Evolutionary conservation across 345 rosid species (phyloP).

Genomic region (Laguncularia racemosa): DNA sequence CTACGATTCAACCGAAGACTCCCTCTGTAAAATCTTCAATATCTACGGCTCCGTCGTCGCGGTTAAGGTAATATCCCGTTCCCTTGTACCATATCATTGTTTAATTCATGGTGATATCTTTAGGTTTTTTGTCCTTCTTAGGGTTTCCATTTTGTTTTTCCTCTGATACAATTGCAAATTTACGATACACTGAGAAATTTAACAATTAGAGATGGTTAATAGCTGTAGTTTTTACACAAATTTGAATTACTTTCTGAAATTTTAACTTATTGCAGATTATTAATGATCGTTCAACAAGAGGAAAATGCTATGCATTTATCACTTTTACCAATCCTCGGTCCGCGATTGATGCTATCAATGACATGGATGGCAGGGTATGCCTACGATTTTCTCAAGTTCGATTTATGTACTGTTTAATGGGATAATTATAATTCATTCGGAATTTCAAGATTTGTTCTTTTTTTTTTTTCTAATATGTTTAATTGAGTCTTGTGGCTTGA

Average conservation of each 20-base stretch:
- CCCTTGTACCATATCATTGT: not conserved
- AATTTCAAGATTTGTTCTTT: too few relatives aligned
- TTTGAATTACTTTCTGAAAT: not conserved
- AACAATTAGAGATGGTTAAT: not conserved
- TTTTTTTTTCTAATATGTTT: too few relatives aligned
- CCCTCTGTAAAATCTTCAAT: conserved; percentile 55
- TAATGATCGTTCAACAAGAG: conserved; percentile 58
- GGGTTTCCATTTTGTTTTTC: not conserved
- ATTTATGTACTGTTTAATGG: too few relatives aligned
- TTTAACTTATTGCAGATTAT: conserved; percentile 43
- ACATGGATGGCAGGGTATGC: conserved; percentile 86
- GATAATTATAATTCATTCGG: too few relatives aligned
- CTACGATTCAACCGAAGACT: conserved; percentile 55
- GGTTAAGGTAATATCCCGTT: conserved; percentile 44
- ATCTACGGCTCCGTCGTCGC: conserved; percentile 58
- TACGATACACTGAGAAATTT: not conserved
- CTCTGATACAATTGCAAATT: not conserved
- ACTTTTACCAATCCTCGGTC: conserved; percentile 75
- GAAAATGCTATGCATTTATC: conserved; percentile 82
- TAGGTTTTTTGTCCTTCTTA: not conserved
- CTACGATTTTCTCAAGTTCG: too few relatives aligned
- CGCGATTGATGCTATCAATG: conserved; percentile 68
- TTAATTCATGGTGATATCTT: not conserved
- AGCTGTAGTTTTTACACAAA: too few relatives aligned
- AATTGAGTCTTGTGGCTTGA: too few relatives aligned